Percentiles rank a stretch among this genome's conserved stretches.
phyloP scores from a whole-genome alignment of 306 rosid genomes.

The Acacia melanoxylon region DNA sequence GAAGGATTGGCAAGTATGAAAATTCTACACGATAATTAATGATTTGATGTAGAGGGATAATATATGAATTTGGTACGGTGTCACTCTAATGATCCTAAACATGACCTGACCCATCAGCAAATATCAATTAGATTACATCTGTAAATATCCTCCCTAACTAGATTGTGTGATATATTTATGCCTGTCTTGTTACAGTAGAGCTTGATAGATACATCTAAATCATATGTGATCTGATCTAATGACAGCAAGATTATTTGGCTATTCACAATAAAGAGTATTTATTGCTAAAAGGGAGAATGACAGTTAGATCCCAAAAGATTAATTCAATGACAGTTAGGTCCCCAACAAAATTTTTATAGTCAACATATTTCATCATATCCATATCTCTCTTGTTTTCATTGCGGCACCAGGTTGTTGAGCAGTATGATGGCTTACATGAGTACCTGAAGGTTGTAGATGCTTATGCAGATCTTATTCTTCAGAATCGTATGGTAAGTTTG shows the following conservation, averaged over 20 bases:
- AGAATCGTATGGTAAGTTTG: conserved; percentile 69
- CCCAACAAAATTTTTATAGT: background rate
- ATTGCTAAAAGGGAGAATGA: background rate
- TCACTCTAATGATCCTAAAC: background rate
- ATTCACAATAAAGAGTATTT: background rate
- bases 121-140: background rate
- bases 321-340: background rate
- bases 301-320: background rate
- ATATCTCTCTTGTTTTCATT: conserved; percentile 22
- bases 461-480: conserved; percentile 78
- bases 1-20: background rate
- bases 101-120: background rate
- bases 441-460: conserved; percentile 93
- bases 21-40: background rate
- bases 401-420: conserved; percentile 60
- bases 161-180: background rate
- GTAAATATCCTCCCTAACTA: background rate
- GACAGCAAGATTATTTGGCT: background rate
- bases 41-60: background rate
- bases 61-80: background rate
- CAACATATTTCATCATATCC: background rate
- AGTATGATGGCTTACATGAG: conserved; percentile 66
- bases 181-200: background rate
- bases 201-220: background rate
- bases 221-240: background rate